A percentile compares a stretch with the other conserved stretches of the same genome.
Conservation (phyloP, 1,139 yeast genomes). For the Lizanozyma gosingica region DNA sequence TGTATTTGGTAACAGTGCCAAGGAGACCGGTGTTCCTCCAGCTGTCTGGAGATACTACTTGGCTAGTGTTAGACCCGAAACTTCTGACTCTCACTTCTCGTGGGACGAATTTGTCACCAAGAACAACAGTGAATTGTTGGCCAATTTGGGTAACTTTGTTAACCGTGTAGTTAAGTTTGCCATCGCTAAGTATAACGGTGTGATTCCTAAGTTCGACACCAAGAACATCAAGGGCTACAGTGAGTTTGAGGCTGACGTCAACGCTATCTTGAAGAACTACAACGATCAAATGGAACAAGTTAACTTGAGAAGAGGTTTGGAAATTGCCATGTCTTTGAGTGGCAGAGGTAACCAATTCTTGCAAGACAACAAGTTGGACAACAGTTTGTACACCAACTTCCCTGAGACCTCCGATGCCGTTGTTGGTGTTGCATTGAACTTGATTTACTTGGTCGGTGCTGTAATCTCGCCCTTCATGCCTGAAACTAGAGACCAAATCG, state of each 20-base stretch:
- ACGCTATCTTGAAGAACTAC: constrained; percentile 52
- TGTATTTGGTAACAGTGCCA: constrained; percentile 96
- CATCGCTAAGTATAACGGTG: constrained; percentile 86
- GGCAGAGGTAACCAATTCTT: constrained; percentile 91
- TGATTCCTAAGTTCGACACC: constrained; percentile 57
- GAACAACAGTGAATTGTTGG: constrained; percentile 86
- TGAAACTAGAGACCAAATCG: constrained; percentile 60
- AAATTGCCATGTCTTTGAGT: constrained; percentile 82
- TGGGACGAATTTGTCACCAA: constrained; percentile 94
- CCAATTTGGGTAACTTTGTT: constrained; percentile 94
- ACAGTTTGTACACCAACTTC: constrained; percentile 62
- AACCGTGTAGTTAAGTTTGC: constrained; percentile 89
- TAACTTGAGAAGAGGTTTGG: constrained; percentile 81
- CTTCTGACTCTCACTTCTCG: constrained; percentile 91
- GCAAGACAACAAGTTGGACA: constrained; percentile 93
- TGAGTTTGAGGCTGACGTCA: constrained; percentile 47
- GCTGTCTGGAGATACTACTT: constrained; percentile 97
- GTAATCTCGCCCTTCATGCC: constrained; percentile 88
- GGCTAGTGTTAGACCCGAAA: constrained; percentile 88
- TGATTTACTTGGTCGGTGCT: constrained; percentile 76
- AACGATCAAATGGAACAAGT: constrained; percentile 68
- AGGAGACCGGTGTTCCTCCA: constrained; percentile 82
- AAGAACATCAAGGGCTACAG: constrained; percentile 41
- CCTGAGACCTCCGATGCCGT: constrained; percentile 89
- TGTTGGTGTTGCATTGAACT: constrained; percentile 82